phyloP scores from a whole-genome alignment of 2,329 filamentous ascomycete genomes.

The Cephalotrichum gorgonifer region DNA sequence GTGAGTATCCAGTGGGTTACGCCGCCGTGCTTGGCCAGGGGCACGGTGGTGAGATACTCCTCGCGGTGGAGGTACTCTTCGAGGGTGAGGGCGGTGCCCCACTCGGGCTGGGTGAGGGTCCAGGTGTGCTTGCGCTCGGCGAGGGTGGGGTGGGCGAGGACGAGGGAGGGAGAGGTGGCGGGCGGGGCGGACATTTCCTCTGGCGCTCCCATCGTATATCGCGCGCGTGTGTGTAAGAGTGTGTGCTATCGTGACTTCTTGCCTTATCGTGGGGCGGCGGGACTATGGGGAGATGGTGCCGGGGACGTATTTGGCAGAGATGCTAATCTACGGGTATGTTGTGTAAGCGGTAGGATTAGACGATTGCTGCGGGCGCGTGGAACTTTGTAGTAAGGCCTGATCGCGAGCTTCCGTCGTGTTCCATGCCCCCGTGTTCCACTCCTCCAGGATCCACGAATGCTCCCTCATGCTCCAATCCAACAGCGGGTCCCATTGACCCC shows the following conservation, averaged over 20 bases:
- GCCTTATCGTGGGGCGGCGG: no score
- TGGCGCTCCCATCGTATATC: slow-evolving; percentile 1
- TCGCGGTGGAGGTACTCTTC: slow-evolving; percentile 51
- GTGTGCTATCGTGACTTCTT: neutral
- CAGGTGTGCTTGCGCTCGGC: slow-evolving; percentile 45
- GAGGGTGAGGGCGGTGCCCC: slow-evolving; percentile 46
- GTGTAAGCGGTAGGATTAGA: no score
- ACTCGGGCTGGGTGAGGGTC: slow-evolving; percentile 43
- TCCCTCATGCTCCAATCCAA: no score
- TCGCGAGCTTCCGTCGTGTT: no score
- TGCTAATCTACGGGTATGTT: no score
- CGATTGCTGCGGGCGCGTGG: no score
- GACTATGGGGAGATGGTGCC: no score
- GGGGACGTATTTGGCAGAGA: no score
- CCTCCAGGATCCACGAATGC: no score
- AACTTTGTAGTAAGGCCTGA: no score
- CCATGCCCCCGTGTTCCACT: no score
- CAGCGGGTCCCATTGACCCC: no score
- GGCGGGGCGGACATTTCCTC: slow-evolving; percentile 1
- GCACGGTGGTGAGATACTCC: slow-evolving; percentile 42
- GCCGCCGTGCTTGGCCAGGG: slow-evolving; percentile 47
- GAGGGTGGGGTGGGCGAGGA: slow-evolving; percentile 45
- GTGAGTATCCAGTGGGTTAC: slow-evolving; percentile 57
- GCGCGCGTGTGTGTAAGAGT: neutral
- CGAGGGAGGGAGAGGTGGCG: slow-evolving; percentile 13